Evolutionary conservation across 2,329 filamentous ascomycete species (phyloP), one percentile per base, ranked within the genome.

Genomic region (Ceratocystis alfenasii): DNA sequence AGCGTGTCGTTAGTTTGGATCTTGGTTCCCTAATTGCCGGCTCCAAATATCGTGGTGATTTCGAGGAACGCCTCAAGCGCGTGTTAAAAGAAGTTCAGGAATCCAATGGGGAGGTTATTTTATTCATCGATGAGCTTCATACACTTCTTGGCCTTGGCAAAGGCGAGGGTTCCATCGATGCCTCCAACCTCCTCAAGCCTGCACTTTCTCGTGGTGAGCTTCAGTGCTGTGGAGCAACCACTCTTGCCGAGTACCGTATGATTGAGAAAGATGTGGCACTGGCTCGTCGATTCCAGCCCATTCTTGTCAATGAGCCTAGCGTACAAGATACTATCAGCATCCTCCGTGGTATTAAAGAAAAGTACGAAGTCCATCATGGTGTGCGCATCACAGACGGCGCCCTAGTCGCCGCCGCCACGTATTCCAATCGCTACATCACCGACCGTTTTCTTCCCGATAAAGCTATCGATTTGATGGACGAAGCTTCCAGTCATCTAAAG

Each of bases 181-280:
- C 94, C 0, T 95, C 90, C 69, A 97, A 97, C 73, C 79, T 97
- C 5, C 79, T 97, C 60, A 99, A 97, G 75, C 94, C 94, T 30
- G 91, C 93, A 0, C 77, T 97, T n/a, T 91, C 91, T 0, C 82
- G 94, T 69, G 94, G 94, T 50, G 92, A 96, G 69, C 81, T 97
- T 3, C 94, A 97, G 76, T 96, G 92, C 77, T 96, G 91, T 72
- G 93, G 94, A 69, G 94, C 94, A 2, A 97, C 94, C 0, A 99
- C 94, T 0, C 77, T 97, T 44, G 89, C 87, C 69, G 94, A 99
- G 73, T 99, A 97, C 72, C 85, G 94, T 25, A 80, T 86, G 71
- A 97, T 99, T 69, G 94, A 97, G 74, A 97, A 97, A 75, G 94
- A 97, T 72, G 92, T 93, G 33, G 94, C 94, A 0, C 78, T 99